Evolutionary conservation across 352 stramenopile genomes (phyloP), one percentile per base, ranked within the genome.

Genomic region (Phytophthora kernoviae): DNA sequence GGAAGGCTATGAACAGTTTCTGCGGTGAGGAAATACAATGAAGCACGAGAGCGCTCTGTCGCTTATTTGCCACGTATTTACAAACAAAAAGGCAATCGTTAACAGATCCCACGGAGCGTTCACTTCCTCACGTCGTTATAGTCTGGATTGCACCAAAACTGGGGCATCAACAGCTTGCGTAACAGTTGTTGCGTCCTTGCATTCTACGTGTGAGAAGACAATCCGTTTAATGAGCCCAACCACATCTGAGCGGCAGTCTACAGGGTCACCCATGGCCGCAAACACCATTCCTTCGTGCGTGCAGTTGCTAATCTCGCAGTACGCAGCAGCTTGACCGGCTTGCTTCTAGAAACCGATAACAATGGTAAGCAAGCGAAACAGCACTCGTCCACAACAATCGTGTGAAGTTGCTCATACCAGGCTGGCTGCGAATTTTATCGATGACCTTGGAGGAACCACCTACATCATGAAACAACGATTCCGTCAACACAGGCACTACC

Each of bases 211-310:
- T 15, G 49, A 32, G 10, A 57, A 39, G 41, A 81, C 61, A 45
- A 85, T 87, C 21, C 51, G 73, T 39, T 73, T 75, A 40, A 83
- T 54, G 45, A 79, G 68, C 20, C 60, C 56, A 22, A 86, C 22
- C 22, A 85, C 60, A 22, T 77, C 63, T 8, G 54, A 40, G 20
- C 76, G 79, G 56, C 67, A 83, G 10, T 64, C 33, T 15, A 88
- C 68, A 33, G 68, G 68, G 56, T 90, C 78, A n/a, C 81, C 81
- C 81, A 90, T 88, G 24, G 72, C 59, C n/a, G 81, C 76, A 50
- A 90, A 86, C 24, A 88, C 60, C 37, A 90, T 79, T 50, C 84
- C 72, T 58, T 88, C 74, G 58, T 90, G 80, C 32, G 77, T 79
- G 49, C 81, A 88, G 20, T 77, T 56, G n/a, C 45, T 34, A 24